Conservation (phyloP, 2,329 filamentous ascomycete species). For the Penicillium sp. region DNA sequence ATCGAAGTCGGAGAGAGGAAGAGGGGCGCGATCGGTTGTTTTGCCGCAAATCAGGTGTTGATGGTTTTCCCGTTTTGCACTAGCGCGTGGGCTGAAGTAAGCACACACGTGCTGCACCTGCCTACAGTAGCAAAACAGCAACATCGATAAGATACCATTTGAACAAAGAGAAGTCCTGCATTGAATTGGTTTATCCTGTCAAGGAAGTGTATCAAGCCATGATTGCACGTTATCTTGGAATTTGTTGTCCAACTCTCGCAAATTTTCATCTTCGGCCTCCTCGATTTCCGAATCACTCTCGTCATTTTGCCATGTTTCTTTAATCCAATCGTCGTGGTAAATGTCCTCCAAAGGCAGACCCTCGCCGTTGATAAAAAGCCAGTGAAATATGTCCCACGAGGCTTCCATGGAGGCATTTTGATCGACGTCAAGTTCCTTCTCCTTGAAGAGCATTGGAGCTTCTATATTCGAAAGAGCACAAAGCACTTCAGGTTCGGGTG, state of each 20-base stretch:
- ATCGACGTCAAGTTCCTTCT: slow-evolving; percentile 7
- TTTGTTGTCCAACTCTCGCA: not conserved
- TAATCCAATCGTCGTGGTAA: slow-evolving; percentile 16
- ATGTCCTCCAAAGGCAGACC: slow-evolving; percentile 12
- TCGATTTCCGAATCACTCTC: not conserved
- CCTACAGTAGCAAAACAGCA: slow-evolving; percentile 1
- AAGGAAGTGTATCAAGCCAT: not conserved
- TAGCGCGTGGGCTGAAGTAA: slow-evolving; percentile 21
- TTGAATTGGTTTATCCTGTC: not conserved
- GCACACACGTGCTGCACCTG: slow-evolving; percentile 9
- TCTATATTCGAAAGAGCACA: not conserved
- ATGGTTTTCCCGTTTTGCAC: slow-evolving; percentile 30
- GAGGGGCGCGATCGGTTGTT: slow-evolving; percentile 26
- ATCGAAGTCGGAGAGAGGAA: slow-evolving; percentile 23
- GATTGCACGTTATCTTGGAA: not conserved
- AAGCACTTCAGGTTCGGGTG: not conserved
- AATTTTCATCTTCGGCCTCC: not conserved
- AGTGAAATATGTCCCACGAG: too few relatives aligned
- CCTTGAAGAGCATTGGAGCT: not conserved
- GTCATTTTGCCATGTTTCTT: slow-evolving; percentile 3
- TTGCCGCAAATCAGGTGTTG: slow-evolving; percentile 31
- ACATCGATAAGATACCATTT: not conserved
- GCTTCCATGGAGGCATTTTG: slow-evolving; percentile 15
- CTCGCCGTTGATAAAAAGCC: slow-evolving; percentile 15
- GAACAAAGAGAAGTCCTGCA: too few relatives aligned